Evolutionary conservation across 75 land plant species (phyloP), one percentile per base, ranked within the genome.

Genomic region (Picea glauca): DNA sequence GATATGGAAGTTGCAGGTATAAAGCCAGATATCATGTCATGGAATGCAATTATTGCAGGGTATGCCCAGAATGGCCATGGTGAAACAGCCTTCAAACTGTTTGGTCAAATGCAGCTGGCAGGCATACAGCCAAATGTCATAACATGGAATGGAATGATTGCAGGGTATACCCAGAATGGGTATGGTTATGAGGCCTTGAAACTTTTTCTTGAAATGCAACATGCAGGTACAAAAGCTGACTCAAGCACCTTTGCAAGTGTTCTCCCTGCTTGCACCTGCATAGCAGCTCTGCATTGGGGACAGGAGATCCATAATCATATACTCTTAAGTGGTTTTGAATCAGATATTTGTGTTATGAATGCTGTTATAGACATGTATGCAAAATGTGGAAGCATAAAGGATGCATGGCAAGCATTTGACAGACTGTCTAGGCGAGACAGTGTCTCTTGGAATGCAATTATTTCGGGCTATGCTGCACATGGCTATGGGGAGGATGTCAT

Each of bases 331-430:
- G 92, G 90, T 3, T 81, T 82, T 70, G 66, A 64, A 6, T 79
- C 86, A 23, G 65, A 79, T 40, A 50, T 80, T 32, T 38, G 75
- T 60, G 83, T 88, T 60, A 84, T 79, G 13, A 91, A 88, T 67
- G 84, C 91, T 65, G 78, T 91, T 8, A 83, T 87, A 65, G 90
- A 87, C 60, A 88, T 85, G 87, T 91, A 90, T 75, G 78, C 85
- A 7, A 87, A 87, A 82, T 85, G 89, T 61, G 91, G 91, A 35
- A 26, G 78, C 35, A 64, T 87, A 13, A 86, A 87, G 59, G 38
- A 65, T 66, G 80, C 89, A 3, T 30, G 83, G 14, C 38, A 76
- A 30, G 18, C 84, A 12, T 88, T 88, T 58, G 61, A 81, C 77
- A 64, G 75, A 33, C 81, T 90, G 84, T 50, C 64, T 5, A 21